These are phyloP conservation scores for Neophaeococcomyces mojaviensis DNA, from an alignment of 2,329 filamentous ascomycete species.

Conservation along the genomic window DNA sequence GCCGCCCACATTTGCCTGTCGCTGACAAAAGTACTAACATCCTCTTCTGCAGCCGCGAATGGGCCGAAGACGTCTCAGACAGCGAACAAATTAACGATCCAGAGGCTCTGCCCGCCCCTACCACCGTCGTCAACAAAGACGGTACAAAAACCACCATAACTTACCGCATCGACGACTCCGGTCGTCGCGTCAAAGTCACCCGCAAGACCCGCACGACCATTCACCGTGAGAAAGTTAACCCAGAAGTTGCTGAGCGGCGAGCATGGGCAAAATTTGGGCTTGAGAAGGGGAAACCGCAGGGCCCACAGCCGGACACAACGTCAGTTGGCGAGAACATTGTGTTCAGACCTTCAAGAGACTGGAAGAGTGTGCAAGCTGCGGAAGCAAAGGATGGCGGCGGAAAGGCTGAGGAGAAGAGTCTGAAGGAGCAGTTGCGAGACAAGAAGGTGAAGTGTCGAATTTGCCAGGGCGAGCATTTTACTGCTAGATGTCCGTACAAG, in stretches of 20 bases:
- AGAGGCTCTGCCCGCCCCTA: conserved; percentile 72
- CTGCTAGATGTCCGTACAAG: conserved; percentile 97
- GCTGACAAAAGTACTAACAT: neutral
- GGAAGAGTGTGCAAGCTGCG: conserved; percentile 81
- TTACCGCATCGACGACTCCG: conserved; percentile 82
- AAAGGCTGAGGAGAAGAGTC: conserved; percentile 60
- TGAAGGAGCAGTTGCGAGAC: conserved; percentile 73
- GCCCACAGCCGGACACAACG: conserved; percentile 82
- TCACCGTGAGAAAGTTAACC: conserved; percentile 90
- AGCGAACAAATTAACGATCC: conserved; percentile 80
- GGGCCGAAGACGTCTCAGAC: conserved; percentile 50
- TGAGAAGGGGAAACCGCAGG: conserved; percentile 74
- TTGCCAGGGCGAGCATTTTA: conserved; percentile 98
- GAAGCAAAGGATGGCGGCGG: conserved; percentile 43
- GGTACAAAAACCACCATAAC: conserved; percentile 93
- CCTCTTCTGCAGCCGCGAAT: conserved; percentile 16
- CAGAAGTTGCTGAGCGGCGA: conserved; percentile 89
- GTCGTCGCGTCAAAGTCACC: conserved; percentile 94
- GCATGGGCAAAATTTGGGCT: conserved; percentile 87
- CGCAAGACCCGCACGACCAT: conserved; percentile 89
- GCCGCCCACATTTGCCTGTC: too few species aligned
- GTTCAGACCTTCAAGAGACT: conserved; percentile 88
- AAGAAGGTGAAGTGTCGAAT: conserved; percentile 99
- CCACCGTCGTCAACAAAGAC: conserved; percentile 94
- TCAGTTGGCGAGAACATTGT: conserved; percentile 96